A percentile compares a stretch with the other conserved stretches of the same genome.
Evolutionary conservation across 345 rosid species (phyloP).

Genomic region (Euphorbia peplus): DNA sequence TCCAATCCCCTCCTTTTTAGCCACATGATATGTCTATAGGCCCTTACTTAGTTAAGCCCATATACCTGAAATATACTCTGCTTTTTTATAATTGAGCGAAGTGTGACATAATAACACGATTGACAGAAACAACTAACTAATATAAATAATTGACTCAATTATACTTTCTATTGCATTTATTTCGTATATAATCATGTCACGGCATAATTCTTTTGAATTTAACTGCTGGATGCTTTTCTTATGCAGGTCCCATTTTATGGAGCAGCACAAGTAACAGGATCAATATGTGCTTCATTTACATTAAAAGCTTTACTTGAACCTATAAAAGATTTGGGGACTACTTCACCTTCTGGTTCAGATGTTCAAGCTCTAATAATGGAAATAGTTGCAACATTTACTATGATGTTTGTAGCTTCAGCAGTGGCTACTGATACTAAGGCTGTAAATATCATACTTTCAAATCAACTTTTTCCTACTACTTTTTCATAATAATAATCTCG

Average conservation of each 20-base stretch:
- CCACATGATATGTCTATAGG: no score
- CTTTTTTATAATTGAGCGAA: no score
- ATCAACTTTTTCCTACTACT: neutral
- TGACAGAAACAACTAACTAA: no score
- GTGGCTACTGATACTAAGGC: slow-evolving; percentile 52
- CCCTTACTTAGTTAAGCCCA: no score
- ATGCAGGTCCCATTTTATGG: slow-evolving; percentile 49
- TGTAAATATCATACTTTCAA: slow-evolving; percentile 20
- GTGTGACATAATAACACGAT: no score
- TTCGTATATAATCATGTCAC: no score
- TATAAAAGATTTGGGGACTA: slow-evolving; percentile 36
- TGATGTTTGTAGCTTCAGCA: slow-evolving; percentile 49
- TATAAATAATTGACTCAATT: no score
- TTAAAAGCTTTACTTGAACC: slow-evolving; percentile 38
- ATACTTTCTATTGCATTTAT: no score
- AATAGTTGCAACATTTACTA: slow-evolving; percentile 43
- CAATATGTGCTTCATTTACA: slow-evolving; percentile 35
- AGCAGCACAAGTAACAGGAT: slow-evolving; percentile 44
- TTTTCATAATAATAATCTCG: neutral
- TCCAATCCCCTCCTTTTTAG: neutral
- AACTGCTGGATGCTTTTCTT: neutral
- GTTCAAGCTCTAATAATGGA: slow-evolving; percentile 53
- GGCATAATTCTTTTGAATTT: no score
- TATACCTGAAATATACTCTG: no score
- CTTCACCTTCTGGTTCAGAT: slow-evolving; percentile 50